Percentiles rank a stretch among this genome's conserved stretches.
phyloP scores from a whole-genome alignment of 2,329 filamentous ascomycete genomes.

The Pseudogymnoascus sp. region DNA sequence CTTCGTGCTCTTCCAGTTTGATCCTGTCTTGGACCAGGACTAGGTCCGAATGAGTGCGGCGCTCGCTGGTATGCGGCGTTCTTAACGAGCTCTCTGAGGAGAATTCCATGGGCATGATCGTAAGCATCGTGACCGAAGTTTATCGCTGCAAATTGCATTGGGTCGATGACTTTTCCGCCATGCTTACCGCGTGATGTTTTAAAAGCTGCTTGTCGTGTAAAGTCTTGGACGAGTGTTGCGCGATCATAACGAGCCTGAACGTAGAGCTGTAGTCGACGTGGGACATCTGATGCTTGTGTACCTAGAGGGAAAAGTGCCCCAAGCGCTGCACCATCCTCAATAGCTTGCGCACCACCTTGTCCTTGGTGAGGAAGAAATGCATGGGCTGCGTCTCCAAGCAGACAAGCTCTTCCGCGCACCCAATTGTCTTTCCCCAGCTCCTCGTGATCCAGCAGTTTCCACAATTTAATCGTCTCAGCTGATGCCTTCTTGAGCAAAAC shows the following conservation, averaged over 20 bases:
- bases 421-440: not conserved
- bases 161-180: conserved; percentile 21
- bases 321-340: conserved; percentile 33
- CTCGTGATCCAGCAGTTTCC: conserved; percentile 56
- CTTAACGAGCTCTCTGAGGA: conserved; percentile 24
- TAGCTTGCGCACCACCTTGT: conserved; percentile 47
- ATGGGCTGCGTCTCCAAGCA: conserved; percentile 60
- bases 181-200: conserved; percentile 12
- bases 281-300: conserved; percentile 26
- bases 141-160: conserved; percentile 37
- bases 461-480: conserved; percentile 42
- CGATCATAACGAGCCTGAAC: conserved; percentile 27
- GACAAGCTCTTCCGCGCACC: conserved; percentile 35
- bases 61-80: conserved; percentile 31
- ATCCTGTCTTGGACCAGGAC: conserved; percentile 17
- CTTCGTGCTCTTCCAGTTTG: not conserved
- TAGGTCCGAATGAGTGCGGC: conserved; percentile 31
- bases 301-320: conserved; percentile 26
- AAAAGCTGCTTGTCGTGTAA: conserved; percentile 31
- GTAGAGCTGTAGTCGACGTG: conserved; percentile 29
- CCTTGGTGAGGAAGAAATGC: conserved; percentile 62
- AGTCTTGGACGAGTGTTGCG: conserved; percentile 34
- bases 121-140: conserved; percentile 45
- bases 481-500: conserved; percentile 33
- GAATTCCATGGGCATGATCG: conserved; percentile 37